Conservation (phyloP, 495 filamentous ascomycete species). For the Penicillium alfredii region DNA sequence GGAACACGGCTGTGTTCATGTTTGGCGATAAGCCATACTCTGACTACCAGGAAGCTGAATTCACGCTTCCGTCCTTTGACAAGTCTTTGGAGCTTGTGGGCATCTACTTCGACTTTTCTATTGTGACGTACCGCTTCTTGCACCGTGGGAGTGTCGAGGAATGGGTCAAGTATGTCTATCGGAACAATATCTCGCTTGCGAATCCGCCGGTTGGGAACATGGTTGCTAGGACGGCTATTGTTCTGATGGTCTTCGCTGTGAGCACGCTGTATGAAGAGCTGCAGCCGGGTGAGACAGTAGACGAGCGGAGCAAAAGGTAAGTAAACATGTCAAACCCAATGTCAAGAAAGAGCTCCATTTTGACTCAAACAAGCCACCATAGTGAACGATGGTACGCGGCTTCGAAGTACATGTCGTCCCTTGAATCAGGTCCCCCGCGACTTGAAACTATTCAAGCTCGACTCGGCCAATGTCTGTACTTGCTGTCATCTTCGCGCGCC, state of each 20-base stretch:
- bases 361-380: not conserved
- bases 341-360: too few relatives aligned
- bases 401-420: conserved; percentile 35
- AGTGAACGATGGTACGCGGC: conserved; percentile 42
- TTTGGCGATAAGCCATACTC: conserved; percentile 43
- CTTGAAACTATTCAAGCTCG: conserved; percentile 42
- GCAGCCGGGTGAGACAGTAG: conserved; percentile 14
- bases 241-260: conserved; percentile 42
- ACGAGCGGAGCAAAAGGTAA: conserved; percentile 28
- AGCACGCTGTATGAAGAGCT: conserved; percentile 33
- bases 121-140: conserved; percentile 44
- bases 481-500: conserved; percentile 42
- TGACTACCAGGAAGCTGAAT: conserved; percentile 22
- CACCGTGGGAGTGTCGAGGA: conserved; percentile 36
- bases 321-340: too few relatives aligned
- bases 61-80: conserved; percentile 32
- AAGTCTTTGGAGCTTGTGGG: conserved; percentile 31
- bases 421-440: conserved; percentile 39
- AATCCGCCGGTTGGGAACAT: conserved; percentile 33
- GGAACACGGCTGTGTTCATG: conserved; percentile 38
- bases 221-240: conserved; percentile 38
- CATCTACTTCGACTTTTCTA: conserved; percentile 44
- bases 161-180: conserved; percentile 37
- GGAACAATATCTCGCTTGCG: conserved; percentile 27
- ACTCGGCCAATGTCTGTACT: conserved; percentile 40